phyloP scores from a whole-genome alignment of 2,329 filamentous ascomycete species.

The Corynespora cassiicola region DNA sequence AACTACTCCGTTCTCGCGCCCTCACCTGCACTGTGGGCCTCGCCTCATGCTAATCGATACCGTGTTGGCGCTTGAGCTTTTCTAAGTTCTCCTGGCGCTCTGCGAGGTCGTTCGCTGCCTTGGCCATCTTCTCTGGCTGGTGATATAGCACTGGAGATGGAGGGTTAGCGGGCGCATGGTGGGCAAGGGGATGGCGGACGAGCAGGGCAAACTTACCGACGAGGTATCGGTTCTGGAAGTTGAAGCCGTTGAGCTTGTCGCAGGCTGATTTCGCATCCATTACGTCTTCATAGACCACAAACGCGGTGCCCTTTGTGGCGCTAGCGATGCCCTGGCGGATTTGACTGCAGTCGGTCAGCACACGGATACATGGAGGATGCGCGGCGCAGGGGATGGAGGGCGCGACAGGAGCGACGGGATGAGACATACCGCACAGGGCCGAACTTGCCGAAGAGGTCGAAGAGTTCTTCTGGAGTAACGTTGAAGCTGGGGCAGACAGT shows the following conservation, averaged over 20 bases:
- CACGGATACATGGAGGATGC: slow-evolving; percentile 5
- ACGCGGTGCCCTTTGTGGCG: slow-evolving; percentile 97
- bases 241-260: slow-evolving; percentile 99
- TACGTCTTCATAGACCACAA: slow-evolving; percentile 99
- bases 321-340: slow-evolving; percentile 97
- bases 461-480: slow-evolving; percentile 96
- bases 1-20: slow-evolving; percentile 35
- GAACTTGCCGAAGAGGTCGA: slow-evolving; percentile 98
- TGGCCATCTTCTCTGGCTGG: slow-evolving; percentile 79
- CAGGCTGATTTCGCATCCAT: slow-evolving; percentile 98
- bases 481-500: slow-evolving; percentile 75
- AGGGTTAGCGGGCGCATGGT: too few relatives aligned
- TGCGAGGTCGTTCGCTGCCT: slow-evolving; percentile 91
- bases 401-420: slow-evolving; percentile 15
- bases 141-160: slow-evolving; percentile 72
- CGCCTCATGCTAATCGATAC: slow-evolving; percentile 80
- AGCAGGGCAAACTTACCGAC: slow-evolving; percentile 70
- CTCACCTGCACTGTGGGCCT: slow-evolving; percentile 55
- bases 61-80: slow-evolving; percentile 96
- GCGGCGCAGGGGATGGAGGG: slow-evolving; percentile 14
- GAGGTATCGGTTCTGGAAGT: slow-evolving; percentile 99
- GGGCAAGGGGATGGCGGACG: slow-evolving; percentile 6
- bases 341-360: slow-evolving; percentile 68
- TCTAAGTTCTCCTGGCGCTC: slow-evolving; percentile 96
- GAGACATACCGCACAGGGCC: slow-evolving; percentile 84